Evolutionary conservation across 805 yeast genomes (phyloP), one percentile per base, ranked within the genome.

Genomic region (Vanderwaltozyma yarrowii): DNA sequence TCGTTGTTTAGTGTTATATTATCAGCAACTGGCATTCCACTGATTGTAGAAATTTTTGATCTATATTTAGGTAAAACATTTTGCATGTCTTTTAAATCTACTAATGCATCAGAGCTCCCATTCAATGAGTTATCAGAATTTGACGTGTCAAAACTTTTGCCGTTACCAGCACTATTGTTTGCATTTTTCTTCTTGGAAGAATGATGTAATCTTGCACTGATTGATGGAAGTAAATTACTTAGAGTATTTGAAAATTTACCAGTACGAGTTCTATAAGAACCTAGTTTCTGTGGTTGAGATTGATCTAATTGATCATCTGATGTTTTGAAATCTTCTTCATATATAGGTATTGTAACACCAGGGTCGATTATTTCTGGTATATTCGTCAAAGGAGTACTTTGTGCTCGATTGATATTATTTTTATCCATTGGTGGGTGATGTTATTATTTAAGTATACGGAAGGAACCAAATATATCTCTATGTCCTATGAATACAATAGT

Each of bases 161-260:
- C 10, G 10, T 7, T 15, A 15, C 19, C 34, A 21, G 5, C 21
- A 9, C 26, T 36, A 18, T 32, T 37, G 20, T 20, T 33, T 6
- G 36, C 14, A 9, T 17, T 35, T 6, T 32, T 31, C 12, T 37
- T 39, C 19, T 33, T 41, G 9, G 43, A 32, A 14, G 49, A 43
- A 36, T 43, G 44, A 21, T 59, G 64, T 20, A 60, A 39, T 38
- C 54, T 60, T 4, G 65, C 63, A 43, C 63, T 57, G 12, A 60
- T 51, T 4, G 52, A 52, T n/a, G 65, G 65, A 14, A 60, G 41
- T 31, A 60, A 40, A 37, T 52, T 59, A 32, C 58, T 54, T 36
- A 60, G 44, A 7, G 60, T 59, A 32, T 56, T 58, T 12, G 64
- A 55, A 32, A 60, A 52, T 31, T 52, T 56, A 6, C 60, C 60